A percentile compares a stretch with the other conserved stretches of the same genome.
Conservation (phyloP, 352 stramenopile species). For the Peronospora farinosa region DNA sequence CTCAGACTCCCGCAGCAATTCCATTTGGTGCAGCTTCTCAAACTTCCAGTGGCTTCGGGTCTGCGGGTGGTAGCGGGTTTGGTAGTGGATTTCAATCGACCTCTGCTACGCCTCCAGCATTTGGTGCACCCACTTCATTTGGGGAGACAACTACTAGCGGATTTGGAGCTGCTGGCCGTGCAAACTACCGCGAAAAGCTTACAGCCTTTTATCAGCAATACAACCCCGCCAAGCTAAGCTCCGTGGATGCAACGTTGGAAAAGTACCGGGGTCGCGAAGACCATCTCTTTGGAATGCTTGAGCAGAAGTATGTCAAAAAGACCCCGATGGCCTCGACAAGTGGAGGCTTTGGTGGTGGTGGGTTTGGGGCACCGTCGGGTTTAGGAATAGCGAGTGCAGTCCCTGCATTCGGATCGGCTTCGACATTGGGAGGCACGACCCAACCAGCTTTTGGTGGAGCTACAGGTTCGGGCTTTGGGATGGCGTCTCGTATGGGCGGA, state of each 20-base stretch:
- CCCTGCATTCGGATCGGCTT: slow-evolving; percentile 50
- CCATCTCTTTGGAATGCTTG: slow-evolving; percentile 62
- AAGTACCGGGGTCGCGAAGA: slow-evolving; percentile 73
- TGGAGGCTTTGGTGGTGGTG: slow-evolving; percentile 35
- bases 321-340: slow-evolving; percentile 12
- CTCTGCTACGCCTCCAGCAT: slow-evolving; percentile 16
- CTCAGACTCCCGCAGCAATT: slow-evolving; percentile 22
- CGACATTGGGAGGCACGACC: slow-evolving; percentile 32
- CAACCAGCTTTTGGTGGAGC: slow-evolving; percentile 32
- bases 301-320: slow-evolving; percentile 67
- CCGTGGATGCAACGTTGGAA: slow-evolving; percentile 58
- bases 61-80: slow-evolving; percentile 22
- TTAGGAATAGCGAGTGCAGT: slow-evolving; percentile 35
- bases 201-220: slow-evolving; percentile 67
- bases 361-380: slow-evolving; percentile 45
- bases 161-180: slow-evolving; percentile 30
- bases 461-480: slow-evolving; percentile 22
- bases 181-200: slow-evolving; percentile 52
- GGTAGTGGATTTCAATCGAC: slow-evolving; percentile 27
- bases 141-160: slow-evolving; percentile 17
- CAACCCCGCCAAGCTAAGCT: slow-evolving; percentile 63
- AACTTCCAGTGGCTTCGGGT: slow-evolving; percentile 22
- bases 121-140: slow-evolving; percentile 31
- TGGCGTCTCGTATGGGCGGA: slow-evolving; percentile 23
- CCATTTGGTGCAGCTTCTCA: slow-evolving; percentile 40